Base-by-base conservation (phyloP, 208 protist genomes). In the Leishmania braziliensis region DNA sequence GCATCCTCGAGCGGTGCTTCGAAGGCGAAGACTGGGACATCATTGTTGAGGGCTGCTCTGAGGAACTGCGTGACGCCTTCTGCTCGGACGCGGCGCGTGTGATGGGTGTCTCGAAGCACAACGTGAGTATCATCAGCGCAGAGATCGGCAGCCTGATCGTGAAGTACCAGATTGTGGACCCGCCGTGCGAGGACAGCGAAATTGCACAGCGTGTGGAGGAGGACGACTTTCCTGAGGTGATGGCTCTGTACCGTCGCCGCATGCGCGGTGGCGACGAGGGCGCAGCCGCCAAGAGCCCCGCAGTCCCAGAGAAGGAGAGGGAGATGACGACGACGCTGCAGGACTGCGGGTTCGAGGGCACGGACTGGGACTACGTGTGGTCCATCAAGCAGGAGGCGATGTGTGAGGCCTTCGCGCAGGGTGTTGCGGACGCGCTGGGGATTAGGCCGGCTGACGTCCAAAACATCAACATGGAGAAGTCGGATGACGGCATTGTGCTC, bases 11-110 rank as follows among this genome's bases (percentile, higher is more conserved):
- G 85, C 86, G 87, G 81, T 70, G 60, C 58, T 95, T 95, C 70
- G 86, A 91, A 46, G 89, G 91, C 77, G 88, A 91, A 43, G 91
- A 91, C 83, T 95, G 89, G 91, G 89, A 92, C 74, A 80, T 92
- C 74, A 18, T 93, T 33, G 58, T 95, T 1, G 87, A 87, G 2
- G 76, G 73, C 50, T 79, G 60, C 79, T 84, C 80, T n/a, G 79
- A 87, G 46, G 81, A 92, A 29, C 62, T 92, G n/a, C 75, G 82
- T 79, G 80, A 81, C n/a, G 84, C 86, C 46, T 95, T 95, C 83
- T 26, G 83, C 73, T 66, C 75, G 39, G 91, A 87, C 53, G 83
- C 80, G 29, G 84, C 89, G 29, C 82, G 89, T 66, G 43, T 72
- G 29, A 78, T 95, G 26, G 82, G 78, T 73, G 84, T 91, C 62